Base-by-base conservation (phyloP, 2,329 filamentous ascomycete species). In the Scleromitrula shiraiana region DNA sequence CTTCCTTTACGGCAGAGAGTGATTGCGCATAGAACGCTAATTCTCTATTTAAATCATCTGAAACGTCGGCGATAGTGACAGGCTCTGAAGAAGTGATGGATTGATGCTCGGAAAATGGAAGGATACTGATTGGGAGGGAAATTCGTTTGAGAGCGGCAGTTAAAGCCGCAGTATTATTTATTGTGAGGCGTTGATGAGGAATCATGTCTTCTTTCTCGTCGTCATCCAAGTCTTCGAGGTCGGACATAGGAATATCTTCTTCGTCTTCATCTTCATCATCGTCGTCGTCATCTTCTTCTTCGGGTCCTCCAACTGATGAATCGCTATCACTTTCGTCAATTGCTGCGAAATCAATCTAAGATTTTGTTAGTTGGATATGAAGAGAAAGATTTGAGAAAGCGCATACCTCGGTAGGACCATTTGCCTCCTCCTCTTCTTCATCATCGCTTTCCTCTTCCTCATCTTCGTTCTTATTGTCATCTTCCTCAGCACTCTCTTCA, bases 81-180 rank as follows among this genome's bases (percentile, higher is more conserved):
- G 81, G 77, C 58, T 77, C 77, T 46, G 75, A 67, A 32, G 86
- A 82, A 15, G 82, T 77, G 45, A 97, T 70, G 33, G 80, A 80
- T 68, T 95, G 88, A 69, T 95, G 85, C 60, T 84, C 80, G 53
- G 82, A 83, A 70, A 98, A 98, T 37, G 85, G 77, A 17, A 87
- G 80, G 55, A 77, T 74, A 57, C 73, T 73, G 47, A 78, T 79
- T 12, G 85, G 80, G 44, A 93, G 72, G 26, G 78, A 72, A 65
- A 94, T 88, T 59, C 90, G 88, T 62, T 85, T 85, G 53, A 94
- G 76, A 10, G 88, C 82, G 57, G 86, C 75, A 56, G 80, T 78
- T 43, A 98, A 85, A 27, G 91, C 93, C 56, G 86, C 75, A 46
- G 86, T 90, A 73, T 98, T 98, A 77, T 98, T 96, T 72, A 97